Evolutionary conservation across 1,284 basidiomycete species (phyloP), one percentile per base, ranked within the genome.

Genomic region (Leccinum angustisporum): DNA sequence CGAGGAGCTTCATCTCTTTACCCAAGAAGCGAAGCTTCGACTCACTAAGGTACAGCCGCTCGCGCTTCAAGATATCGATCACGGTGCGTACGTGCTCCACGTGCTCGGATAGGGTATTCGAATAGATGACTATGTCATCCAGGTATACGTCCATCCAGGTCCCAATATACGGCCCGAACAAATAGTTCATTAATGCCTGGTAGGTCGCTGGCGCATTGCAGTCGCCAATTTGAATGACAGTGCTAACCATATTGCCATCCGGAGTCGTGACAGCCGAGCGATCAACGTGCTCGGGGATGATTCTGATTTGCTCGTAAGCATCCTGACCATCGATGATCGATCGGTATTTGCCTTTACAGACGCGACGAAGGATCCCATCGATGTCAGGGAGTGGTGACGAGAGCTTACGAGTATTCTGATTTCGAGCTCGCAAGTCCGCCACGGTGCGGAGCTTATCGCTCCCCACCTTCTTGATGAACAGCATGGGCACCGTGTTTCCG

Each of bases 341-440:
- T 0, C 64, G 11, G 33, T 73, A 76, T 14, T 62, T 57, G 0
- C 67, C 58, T 4, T 65, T 18, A 0, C 70, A 59, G 0, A 74
- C 70, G 0, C 59, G 33, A 0, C 59, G 5, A 0, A 76, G 51
- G 1, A 80, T 77, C 0, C 65, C 67, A 7, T 78, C n/a, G 34
- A 67, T 75, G 33, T 75, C 71, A 0, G 72, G 73, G 13, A 79
- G 51, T 0, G 76, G 77, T 1, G 73, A 72, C 0, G 72, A 66
- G 6, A 79, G 5, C 31, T 78, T 78, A 0, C 55, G 31, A 0
- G 77, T 79, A 40, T 80, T 80, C 0, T 71, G 69, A 51, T 80
- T 80, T 0, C 58, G 60, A 21, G 74, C 71, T 0, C 65, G 30
- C 9, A 68, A 40, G 33, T 75, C 68, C 0, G 73, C 52, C 0